Evolutionary conservation across 2,329 filamentous ascomycete genomes (phyloP), one percentile per base, ranked within the genome.

Genomic region (Colletotrichum sp.): DNA sequence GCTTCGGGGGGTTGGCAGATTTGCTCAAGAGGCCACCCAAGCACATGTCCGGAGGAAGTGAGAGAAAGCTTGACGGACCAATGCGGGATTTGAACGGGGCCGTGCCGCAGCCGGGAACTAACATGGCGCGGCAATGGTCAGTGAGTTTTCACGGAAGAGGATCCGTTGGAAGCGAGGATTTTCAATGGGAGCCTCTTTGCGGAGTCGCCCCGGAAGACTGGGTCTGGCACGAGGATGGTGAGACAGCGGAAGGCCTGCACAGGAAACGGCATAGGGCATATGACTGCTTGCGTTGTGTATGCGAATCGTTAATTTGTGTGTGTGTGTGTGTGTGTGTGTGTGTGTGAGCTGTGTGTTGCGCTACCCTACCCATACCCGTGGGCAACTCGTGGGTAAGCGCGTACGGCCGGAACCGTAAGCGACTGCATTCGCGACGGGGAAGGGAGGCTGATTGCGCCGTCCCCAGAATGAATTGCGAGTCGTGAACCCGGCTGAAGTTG

Each of bases 271-370:
- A 30, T 55, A 24, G 32, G 67, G 30, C 66, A 52, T 48, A 36
- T 66, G 72, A 62, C 70, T 73, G 70, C 70, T 68, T 75, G 73
- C 73, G 56, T 73, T 64, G 56, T 56, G 61, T 52, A 21, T 52
- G 43, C 43, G 43, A 52, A 52, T 13, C 43, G 43, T 52, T 24
- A 52, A 52, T 52, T 52, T 21, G 6, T 52, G 38, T 65, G 65
- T 43, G 55, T 26, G 13, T 48, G 38, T 65, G 43, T 43, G 38
- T 8, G 43, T 52, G 65, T 34, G 65, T 36, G n/a, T 26, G 13
- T 48, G 38, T 65, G 43, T 43, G 38, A 21, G 15, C 12, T 8
- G 43, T 52, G 65, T 34, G 65, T 36, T 43, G 21, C 36, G 36
- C 32, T 34, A 21, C 56, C n/a, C 64, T 28, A 73, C 34, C 36